Percentiles rank a stretch among this genome's conserved stretches.
These are phyloP conservation scores for Penicillium frequentans DNA, from an alignment of 2,329 filamentous ascomycete species.

Conservation along the genomic window DNA sequence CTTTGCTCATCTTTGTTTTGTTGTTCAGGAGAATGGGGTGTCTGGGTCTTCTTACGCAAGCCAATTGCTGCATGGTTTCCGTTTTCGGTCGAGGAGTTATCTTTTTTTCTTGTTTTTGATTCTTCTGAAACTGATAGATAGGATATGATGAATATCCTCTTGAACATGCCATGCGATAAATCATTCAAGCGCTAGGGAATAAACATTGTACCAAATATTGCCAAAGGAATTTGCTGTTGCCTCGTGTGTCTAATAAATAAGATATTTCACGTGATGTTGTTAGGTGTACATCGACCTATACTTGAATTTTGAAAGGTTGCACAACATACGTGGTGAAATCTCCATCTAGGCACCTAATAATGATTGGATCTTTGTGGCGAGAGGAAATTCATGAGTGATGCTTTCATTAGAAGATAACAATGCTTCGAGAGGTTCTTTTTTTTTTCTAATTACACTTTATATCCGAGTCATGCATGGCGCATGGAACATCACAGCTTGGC, in stretches of 20 bases:
- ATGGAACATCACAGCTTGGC: conserved; percentile 57
- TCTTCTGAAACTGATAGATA: conserved; percentile 7
- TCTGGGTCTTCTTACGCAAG: not conserved
- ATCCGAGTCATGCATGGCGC: not conserved
- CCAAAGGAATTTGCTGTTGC: not conserved
- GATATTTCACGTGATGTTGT: no score
- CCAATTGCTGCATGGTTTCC: conserved; percentile 13
- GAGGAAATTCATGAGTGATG: not conserved
- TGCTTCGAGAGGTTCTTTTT: not conserved
- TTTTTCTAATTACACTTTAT: not conserved
- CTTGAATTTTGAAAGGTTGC: not conserved
- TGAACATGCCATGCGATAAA: conserved; percentile 12
- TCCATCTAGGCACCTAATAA: no score
- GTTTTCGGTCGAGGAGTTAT: conserved; percentile 5
- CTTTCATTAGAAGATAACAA: not conserved
- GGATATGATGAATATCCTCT: conserved; percentile 5
- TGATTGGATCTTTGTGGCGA: no score
- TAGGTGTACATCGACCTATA: no score
- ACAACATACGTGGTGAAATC: not conserved
- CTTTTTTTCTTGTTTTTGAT: conserved; percentile 3
- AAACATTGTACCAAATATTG: not conserved
- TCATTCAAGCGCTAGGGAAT: conserved; percentile 7
- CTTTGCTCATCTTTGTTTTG: not conserved
- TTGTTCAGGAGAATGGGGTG: conserved; percentile 3
- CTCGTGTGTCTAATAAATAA: not conserved